Base-by-base conservation (phyloP, 148 eudicot genomes). In the Oxyria digyna region DNA sequence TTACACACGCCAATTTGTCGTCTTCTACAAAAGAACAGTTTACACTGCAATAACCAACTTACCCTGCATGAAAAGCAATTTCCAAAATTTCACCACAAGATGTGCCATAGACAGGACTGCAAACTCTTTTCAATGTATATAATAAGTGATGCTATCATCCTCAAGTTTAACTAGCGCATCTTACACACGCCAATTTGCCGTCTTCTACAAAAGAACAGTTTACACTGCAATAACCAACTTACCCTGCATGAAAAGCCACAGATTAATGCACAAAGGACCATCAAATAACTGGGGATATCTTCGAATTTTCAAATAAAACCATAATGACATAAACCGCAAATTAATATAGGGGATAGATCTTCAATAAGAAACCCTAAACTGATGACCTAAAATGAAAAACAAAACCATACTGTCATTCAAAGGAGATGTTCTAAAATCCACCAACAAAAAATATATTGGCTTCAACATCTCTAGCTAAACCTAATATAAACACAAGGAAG, bases 311-410 rank as follows among this genome's bases (percentile, higher is more conserved):
- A 27, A 24, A 55, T 55, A 29, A 10, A 27, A 26, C 13, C 33
- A 3, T 32, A 33, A 55, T 24, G 26, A 55, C 2, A 55, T 10
- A 1, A 55, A 55, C 4, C 13, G 4, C 63, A 55, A 50, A 26
- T 10, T 55, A n/a, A n/a, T n/a, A n/a, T n/a, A n/a, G n/a, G n/a
- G n/a, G n/a, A n/a, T n/a, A n/a, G n/a, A n/a, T n/a, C n/a, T n/a
- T n/a, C n/a, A n/a, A n/a, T n/a, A 57, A 4, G 37, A 57, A 59
- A 59, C 65, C 65, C 65, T 59, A 59, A 59, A 59, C 20, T 27
- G 65, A 37, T 29, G 65, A 59, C n/a, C 35, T 59, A 31, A 31
- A 6, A 23, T 59, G 65, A 59, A 59, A 55, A 55, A 55, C n/a
- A 27, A 27, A 59, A 59, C 13, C 65, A 59, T 15, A 59, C 35